Conservation (phyloP, 1,139 yeast genomes). For the Sugiyamaella neomexicana region DNA sequence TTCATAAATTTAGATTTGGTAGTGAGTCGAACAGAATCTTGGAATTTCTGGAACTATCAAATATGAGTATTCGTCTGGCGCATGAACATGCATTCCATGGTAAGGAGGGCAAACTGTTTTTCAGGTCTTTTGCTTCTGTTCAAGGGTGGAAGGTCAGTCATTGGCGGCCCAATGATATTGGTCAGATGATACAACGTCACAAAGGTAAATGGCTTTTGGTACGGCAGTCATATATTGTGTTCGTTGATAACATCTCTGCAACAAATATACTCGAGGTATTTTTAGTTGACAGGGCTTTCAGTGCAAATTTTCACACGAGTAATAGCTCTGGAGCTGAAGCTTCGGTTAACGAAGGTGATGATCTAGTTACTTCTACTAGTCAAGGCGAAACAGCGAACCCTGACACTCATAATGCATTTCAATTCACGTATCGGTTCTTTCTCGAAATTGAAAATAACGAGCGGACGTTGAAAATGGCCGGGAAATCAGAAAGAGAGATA, state of each 20-base stretch:
- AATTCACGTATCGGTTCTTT: slow-evolving; percentile 42
- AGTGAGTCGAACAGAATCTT: slow-evolving; percentile 82
- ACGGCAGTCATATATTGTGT: slow-evolving; percentile 79
- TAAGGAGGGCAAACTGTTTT: slow-evolving; percentile 81
- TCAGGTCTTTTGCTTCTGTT: slow-evolving; percentile 77
- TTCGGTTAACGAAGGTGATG: slow-evolving; percentile 8
- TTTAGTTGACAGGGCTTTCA: slow-evolving; percentile 71
- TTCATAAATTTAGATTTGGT: slow-evolving; percentile 59
- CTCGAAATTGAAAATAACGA: slow-evolving; percentile 79
- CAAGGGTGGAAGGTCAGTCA: slow-evolving; percentile 98
- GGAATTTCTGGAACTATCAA: slow-evolving; percentile 86
- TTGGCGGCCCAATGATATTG: slow-evolving; percentile 70
- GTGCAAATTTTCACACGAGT: slow-evolving; percentile 40
- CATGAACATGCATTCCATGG: slow-evolving; percentile 82
- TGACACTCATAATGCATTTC: slow-evolving; percentile 14
- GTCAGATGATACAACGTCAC: slow-evolving; percentile 76
- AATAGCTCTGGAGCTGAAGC: slow-evolving; percentile 21
- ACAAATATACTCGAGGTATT: slow-evolving; percentile 91
- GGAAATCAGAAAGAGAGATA: slow-evolving; percentile 70
- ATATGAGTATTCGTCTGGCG: slow-evolving; percentile 74
- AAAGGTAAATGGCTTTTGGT: slow-evolving; percentile 90
- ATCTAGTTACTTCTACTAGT: slow-evolving; percentile 10
- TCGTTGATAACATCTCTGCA: slow-evolving; percentile 81
- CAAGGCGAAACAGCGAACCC: slow-evolving; percentile 9
- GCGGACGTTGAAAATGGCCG: slow-evolving; percentile 70